Evolutionary conservation across 306 rosid genomes (phyloP), one percentile per base, ranked within the genome.

Genomic region (Pterocarpus macrocarpus): DNA sequence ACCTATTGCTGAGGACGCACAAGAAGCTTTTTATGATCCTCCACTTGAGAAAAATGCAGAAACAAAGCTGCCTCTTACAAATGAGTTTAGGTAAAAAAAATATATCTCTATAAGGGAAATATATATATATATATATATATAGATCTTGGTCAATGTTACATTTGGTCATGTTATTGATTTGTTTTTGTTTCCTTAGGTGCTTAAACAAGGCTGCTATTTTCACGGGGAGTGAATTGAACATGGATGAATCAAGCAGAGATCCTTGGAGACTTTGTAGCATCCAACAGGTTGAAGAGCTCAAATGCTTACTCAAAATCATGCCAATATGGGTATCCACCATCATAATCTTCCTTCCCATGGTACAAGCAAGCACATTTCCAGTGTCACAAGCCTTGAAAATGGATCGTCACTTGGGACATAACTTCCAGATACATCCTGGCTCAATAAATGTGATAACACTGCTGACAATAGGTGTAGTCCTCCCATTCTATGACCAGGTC

Each of bases 261-360:
- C 85, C 83, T 0, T 88, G 94, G 95, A 82, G 81, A 9, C 75
- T 90, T 1, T 81, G 91, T 17, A 87, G 84, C 56, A 36, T 93
- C n/a, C 91, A 90, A 73, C 86, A 90, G 49, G 89, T 93, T 0
- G 97, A 91, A 71, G 91, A 90, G 41, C 63, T 90, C 0, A 89
- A 87, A 80, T 85, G 86, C 69, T 14, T 78, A 11, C 43, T 78
- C 0, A 69, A 73, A 62, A 69, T 73, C 4, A 39, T 87, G 39
- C 97, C 94, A 5, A 75, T 94, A 45, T 88, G 93, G 90, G 4
- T 63, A 17, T 64, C 90, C 9, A 53, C 71, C 30, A 72, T 92
- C 63, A 59, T 90, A 17, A 78, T 69, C 75, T 47, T 49, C 58
- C 35, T 92, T 33, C 81, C 91, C 28, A 4, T 52, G 1, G 78